phyloP scores from a whole-genome alignment of 495 filamentous ascomycete genomes.

The Tuber microsphaerosporum region DNA sequence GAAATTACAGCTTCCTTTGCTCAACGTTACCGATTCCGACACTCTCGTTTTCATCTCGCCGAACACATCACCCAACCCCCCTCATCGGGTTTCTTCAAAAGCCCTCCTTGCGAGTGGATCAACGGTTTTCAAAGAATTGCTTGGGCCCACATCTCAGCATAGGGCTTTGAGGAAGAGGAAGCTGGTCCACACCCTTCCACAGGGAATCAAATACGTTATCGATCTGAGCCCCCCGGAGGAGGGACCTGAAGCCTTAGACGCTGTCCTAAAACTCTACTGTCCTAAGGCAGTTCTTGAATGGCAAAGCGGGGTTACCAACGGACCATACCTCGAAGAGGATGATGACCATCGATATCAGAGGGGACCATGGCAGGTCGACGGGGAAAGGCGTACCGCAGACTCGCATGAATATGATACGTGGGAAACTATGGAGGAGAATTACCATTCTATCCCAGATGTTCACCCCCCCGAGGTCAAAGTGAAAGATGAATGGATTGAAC shows the following conservation, averaged over 20 bases:
- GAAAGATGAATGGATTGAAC: not conserved
- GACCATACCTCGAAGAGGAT: conserved; percentile 25
- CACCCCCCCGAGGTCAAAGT: not conserved
- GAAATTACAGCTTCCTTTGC: conserved; percentile 16
- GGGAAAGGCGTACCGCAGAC: not conserved
- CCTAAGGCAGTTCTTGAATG: conserved; percentile 48
- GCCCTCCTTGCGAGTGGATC: conserved; percentile 42
- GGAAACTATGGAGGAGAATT: conserved; percentile 6
- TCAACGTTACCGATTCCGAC: conserved; percentile 24
- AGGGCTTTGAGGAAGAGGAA: conserved; percentile 40
- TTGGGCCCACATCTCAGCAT: conserved; percentile 44
- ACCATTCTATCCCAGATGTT: not conserved
- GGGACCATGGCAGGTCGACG: not conserved
- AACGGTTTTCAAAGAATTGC: conserved; percentile 43
- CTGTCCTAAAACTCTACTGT: conserved; percentile 50
- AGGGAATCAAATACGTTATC: conserved; percentile 49
- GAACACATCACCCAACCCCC: conserved; percentile 14
- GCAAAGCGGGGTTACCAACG: conserved; percentile 33
- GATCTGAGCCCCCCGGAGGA: conserved; percentile 52
- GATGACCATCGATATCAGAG: conserved; percentile 9
- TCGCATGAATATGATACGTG: not conserved
- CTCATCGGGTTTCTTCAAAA: conserved; percentile 25
- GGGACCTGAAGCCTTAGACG: conserved; percentile 51
- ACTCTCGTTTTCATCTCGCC: conserved; percentile 28
- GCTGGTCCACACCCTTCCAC: conserved; percentile 38